A percentile compares a stretch with the other conserved stretches of the same genome.
These are phyloP conservation scores for Aspergillus sparsus DNA, from an alignment of 495 filamentous ascomycete genomes.

Conservation along the genomic window DNA sequence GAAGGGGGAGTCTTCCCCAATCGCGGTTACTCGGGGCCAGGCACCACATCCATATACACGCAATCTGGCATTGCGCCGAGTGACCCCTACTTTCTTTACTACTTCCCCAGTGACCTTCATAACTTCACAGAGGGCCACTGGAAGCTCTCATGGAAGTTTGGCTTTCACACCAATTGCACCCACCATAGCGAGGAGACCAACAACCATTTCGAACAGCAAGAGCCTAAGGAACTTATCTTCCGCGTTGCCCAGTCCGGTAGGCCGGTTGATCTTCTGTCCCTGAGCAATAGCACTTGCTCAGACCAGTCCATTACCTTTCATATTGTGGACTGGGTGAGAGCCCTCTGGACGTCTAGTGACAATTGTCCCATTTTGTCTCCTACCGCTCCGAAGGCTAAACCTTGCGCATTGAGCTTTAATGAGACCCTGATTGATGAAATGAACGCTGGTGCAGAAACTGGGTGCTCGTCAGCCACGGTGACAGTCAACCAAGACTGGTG, in stretches of 20 bases:
- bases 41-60: background rate
- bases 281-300: background rate
- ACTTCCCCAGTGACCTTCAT: background rate
- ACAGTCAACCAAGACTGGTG: too few species aligned
- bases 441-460: background rate
- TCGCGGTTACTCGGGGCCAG: background rate
- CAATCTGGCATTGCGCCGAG: background rate
- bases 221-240: background rate
- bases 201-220: background rate
- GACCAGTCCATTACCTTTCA: background rate
- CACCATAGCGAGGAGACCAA: background rate
- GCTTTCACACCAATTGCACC: background rate
- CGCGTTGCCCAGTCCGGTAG: background rate
- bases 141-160: background rate
- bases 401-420: background rate
- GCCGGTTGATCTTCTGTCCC: background rate
- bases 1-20: background rate
- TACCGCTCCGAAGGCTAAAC: background rate
- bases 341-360: background rate
- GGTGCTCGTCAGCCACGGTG: too few species aligned
- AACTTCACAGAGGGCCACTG: background rate
- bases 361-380: constrained; percentile 3
- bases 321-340: background rate
- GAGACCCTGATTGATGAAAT: background rate
- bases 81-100: background rate